Conservation (phyloP, 2,329 filamentous ascomycete genomes). For the Cladosporium austrohemisphaericum region DNA sequence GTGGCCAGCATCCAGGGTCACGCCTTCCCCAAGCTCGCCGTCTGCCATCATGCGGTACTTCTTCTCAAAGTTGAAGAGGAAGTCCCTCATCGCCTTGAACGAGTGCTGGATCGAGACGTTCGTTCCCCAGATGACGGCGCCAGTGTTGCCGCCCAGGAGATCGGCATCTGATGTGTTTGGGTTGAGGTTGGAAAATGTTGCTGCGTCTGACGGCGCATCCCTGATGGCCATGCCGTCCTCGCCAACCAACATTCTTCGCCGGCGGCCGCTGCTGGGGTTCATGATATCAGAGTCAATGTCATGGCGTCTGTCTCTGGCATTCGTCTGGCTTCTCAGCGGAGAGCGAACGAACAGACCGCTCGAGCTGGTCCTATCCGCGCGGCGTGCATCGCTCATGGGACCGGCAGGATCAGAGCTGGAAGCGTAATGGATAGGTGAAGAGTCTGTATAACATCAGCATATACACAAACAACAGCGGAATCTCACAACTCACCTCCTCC, state of each 20-base stretch:
- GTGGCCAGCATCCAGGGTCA: constrained; percentile 63
- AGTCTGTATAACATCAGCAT: constrained; percentile 56
- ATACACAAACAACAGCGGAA: neutral
- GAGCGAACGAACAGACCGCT: constrained; percentile 81
- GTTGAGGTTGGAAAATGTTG: constrained; percentile 65
- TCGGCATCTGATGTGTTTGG: constrained; percentile 91
- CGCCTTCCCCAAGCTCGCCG: constrained; percentile 68
- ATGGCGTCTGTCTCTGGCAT: constrained; percentile 65
- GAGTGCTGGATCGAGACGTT: constrained; percentile 92
- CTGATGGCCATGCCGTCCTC: constrained; percentile 59
- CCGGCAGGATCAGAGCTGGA: constrained; percentile 65
- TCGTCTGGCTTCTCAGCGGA: constrained; percentile 47
- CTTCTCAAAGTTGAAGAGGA: constrained; percentile 82
- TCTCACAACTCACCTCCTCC: constrained; percentile 53
- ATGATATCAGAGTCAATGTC: constrained; percentile 82
- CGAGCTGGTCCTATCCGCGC: constrained; percentile 57
- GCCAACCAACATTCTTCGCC: constrained; percentile 61
- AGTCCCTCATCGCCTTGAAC: constrained; percentile 83
- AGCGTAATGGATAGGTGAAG: constrained; percentile 87
- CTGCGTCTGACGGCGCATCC: constrained; percentile 52
- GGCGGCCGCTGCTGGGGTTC: constrained; percentile 47
- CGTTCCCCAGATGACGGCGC: constrained; percentile 91
- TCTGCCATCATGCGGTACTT: constrained; percentile 94
- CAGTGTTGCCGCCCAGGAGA: constrained; percentile 73
- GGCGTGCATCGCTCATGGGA: constrained; percentile 43